phyloP scores from a whole-genome alignment of 495 filamentous ascomycete species.

The Trichoderma asperelloides region DNA sequence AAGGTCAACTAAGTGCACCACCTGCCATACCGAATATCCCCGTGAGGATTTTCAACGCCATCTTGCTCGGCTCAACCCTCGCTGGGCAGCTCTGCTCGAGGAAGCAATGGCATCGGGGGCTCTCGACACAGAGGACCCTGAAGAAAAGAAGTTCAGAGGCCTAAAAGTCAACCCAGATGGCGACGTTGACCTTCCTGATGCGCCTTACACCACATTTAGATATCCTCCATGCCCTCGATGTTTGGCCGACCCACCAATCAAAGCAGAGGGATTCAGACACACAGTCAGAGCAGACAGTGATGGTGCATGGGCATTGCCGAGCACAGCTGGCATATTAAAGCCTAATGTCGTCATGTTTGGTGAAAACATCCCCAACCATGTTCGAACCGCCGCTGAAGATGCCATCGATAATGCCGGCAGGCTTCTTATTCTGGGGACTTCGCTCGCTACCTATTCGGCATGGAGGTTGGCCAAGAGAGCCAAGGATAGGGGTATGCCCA shows the following conservation, averaged over 20 bases:
- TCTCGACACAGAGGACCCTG: conserved; percentile 65
- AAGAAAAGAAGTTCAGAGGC: conserved; percentile 56
- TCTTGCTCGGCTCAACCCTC: conserved; percentile 72
- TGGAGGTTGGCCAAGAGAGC: conserved; percentile 83
- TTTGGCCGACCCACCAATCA: conserved; percentile 52
- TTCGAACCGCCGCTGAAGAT: conserved; percentile 69
- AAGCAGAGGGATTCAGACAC: conserved; percentile 46
- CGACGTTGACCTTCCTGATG: conserved; percentile 83
- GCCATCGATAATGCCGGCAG: conserved; percentile 66
- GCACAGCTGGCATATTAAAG: conserved; percentile 75
- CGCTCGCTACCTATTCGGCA: conserved; percentile 87
- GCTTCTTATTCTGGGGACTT: conserved; percentile 76
- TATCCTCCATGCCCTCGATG: conserved; percentile 88
- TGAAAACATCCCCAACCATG: conserved; percentile 60
- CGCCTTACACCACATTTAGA: conserved; percentile 79
- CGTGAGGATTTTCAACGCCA: conserved; percentile 66
- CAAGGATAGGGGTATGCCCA: conserved; percentile 70
- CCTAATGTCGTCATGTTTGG: conserved; percentile 94
- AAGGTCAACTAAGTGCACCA: conserved; percentile 70
- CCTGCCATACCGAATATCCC: conserved; percentile 57
- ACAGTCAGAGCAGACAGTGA: conserved; percentile 66
- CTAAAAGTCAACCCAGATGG: conserved; percentile 87
- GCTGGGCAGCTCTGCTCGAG: conserved; percentile 70
- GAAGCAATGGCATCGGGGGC: conserved; percentile 64
- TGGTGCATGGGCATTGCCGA: conserved; percentile 64